Evolutionary conservation across 108 stramenopile genomes (phyloP).

Genomic region (Cyclotella kingstonii): DNA sequence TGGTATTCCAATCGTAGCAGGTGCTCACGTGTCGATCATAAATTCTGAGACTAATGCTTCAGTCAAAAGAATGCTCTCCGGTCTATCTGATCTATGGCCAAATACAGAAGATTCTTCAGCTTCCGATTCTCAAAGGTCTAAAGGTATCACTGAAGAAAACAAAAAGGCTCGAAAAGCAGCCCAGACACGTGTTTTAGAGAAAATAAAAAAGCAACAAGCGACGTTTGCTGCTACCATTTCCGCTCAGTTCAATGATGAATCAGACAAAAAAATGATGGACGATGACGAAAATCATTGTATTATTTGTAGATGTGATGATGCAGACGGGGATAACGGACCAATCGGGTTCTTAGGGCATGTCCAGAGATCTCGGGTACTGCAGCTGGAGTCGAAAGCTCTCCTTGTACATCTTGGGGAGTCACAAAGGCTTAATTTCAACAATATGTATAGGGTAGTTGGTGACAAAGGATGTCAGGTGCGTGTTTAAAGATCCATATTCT

Average conservation of each 20-base stretch:
- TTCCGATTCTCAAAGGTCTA: conserved; percentile 21
- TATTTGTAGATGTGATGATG: conserved; percentile 87
- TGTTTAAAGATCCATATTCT: background rate
- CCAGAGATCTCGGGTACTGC: conserved; percentile 71
- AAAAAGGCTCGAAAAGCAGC: conserved; percentile 80
- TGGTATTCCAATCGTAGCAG: conserved; percentile 58
- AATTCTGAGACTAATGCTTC: conserved; percentile 44
- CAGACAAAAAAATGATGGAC: conserved; percentile 43
- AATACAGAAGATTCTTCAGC: conserved; percentile 32
- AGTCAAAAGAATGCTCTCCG: conserved; percentile 64
- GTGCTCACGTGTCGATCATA: too few relatives aligned
- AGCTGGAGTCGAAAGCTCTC: conserved; percentile 55
- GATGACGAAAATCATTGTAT: conserved; percentile 82
- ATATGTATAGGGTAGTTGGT: conserved; percentile 78
- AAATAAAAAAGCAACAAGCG: conserved; percentile 79
- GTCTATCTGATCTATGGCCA: conserved; percentile 84
- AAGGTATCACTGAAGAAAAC: conserved; percentile 48
- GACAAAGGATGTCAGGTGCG: conserved; percentile 85
- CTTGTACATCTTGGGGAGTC: conserved; percentile 15
- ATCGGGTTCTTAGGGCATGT: conserved; percentile 88
- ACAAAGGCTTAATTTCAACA: conserved; percentile 24
- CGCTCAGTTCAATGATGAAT: conserved; percentile 43
- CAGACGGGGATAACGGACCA: conserved; percentile 84
- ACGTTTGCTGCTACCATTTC: conserved; percentile 77
- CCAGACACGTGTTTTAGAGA: conserved; percentile 70